Percentiles rank a stretch among this genome's conserved stretches.
phyloP scores from a whole-genome alignment of 2,329 filamentous ascomycete genomes.

The Sphaerostilbella broomeana region DNA sequence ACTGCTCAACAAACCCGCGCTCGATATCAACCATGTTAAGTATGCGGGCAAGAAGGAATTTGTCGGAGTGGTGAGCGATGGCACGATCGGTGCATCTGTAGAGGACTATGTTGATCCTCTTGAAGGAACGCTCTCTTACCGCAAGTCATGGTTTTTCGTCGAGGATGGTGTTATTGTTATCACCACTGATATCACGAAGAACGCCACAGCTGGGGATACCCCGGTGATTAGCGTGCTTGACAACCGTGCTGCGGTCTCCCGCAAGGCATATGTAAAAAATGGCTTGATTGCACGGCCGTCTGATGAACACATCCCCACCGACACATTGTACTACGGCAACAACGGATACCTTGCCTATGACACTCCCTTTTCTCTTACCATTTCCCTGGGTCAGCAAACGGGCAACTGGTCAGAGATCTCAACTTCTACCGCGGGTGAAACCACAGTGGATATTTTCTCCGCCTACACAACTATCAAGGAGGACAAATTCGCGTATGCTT shows the following conservation, averaged over 20 bases:
- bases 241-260: constrained; percentile 15
- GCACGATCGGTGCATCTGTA: constrained; percentile 15
- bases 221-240: constrained; percentile 18
- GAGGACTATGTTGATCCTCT: constrained; percentile 18
- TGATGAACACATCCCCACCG: background rate
- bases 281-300: constrained; percentile 1
- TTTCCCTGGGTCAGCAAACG: constrained; percentile 16
- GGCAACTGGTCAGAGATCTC: constrained; percentile 22
- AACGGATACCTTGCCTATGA: constrained; percentile 19
- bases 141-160: constrained; percentile 19
- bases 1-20: constrained; percentile 14
- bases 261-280: constrained; percentile 13
- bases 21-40: constrained; percentile 5
- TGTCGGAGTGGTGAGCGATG: constrained; percentile 20
- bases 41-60: constrained; percentile 17
- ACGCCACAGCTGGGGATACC: background rate
- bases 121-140: constrained; percentile 16
- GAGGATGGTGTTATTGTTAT: constrained; percentile 18
- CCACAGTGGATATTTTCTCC: constrained; percentile 17
- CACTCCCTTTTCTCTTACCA: constrained; percentile 15
- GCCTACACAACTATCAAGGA: constrained; percentile 15
- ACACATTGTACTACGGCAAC: constrained; percentile 17
- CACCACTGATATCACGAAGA: constrained; percentile 14
- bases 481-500: constrained; percentile 13
- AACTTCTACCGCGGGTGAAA: constrained; percentile 15